phyloP scores from a whole-genome alignment of 2,329 filamentous ascomycete genomes.

The Plenodomus lindquistii region DNA sequence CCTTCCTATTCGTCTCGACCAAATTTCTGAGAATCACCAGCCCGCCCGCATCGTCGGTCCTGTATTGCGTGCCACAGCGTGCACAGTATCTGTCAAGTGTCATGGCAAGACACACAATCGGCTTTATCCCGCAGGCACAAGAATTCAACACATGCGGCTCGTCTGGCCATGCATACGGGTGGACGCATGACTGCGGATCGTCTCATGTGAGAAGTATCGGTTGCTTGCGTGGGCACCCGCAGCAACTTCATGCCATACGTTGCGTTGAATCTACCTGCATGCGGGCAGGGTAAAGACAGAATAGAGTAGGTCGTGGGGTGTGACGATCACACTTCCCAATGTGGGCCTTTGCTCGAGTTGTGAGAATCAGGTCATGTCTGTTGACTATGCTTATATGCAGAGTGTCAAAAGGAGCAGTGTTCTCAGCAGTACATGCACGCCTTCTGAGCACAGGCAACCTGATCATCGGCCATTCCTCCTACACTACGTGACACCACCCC shows the following conservation, averaged over 20 bases:
- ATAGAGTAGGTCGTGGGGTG: neutral
- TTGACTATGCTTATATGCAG: neutral
- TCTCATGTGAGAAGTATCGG: neutral
- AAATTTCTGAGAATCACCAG: neutral
- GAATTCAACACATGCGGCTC: slow-evolving; percentile 3
- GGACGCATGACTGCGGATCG: neutral
- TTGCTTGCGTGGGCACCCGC: neutral
- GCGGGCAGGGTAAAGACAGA: neutral
- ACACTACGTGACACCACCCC: neutral
- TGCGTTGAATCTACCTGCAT: neutral
- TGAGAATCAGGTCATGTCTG: neutral
- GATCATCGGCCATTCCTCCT: neutral
- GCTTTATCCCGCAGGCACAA: slow-evolving; percentile 5
- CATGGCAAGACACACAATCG: slow-evolving; percentile 6
- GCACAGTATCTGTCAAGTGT: slow-evolving; percentile 10
- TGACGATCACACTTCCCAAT: neutral
- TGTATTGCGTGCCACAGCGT: neutral
- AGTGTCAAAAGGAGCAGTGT: neutral
- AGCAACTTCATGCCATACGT: neutral
- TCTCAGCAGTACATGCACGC: neutral
- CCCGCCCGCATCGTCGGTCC: neutral
- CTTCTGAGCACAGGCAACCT: neutral
- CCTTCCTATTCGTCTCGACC: neutral
- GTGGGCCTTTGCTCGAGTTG: neutral
- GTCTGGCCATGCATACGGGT: slow-evolving; percentile 6